Conservation (phyloP, 106 monocot genomes). For the Allium sativum region DNA sequence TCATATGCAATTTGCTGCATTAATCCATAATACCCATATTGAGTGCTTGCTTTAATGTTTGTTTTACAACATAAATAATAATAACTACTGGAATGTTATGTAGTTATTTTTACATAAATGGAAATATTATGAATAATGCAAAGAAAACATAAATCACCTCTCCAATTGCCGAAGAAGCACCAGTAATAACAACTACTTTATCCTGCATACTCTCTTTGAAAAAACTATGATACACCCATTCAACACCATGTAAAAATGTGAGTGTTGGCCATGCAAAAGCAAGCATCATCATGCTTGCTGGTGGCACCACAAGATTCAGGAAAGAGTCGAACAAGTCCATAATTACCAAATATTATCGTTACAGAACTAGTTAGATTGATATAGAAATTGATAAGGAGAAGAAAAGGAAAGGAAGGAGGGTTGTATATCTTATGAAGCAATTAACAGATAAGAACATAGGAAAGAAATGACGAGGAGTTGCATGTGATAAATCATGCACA, state of each 20-base stretch:
- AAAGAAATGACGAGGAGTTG: conserved; percentile 1
- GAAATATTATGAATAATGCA: no score
- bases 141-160: conserved; percentile 26
- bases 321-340: conserved; percentile 42
- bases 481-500: conserved; percentile 8
- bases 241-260: conserved; percentile 28
- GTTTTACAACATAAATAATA: not conserved
- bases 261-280: conserved; percentile 80
- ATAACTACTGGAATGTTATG: not conserved
- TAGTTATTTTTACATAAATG: no score
- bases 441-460: conserved; percentile 1
- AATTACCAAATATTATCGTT: not conserved
- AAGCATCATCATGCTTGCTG: conserved; percentile 64
- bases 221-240: conserved; percentile 37
- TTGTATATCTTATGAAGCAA: not conserved
- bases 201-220: conserved; percentile 48
- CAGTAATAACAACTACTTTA: conserved; percentile 81
- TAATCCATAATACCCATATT: not conserved
- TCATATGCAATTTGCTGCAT: conserved; percentile 88
- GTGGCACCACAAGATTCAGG: conserved; percentile 59
- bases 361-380: not conserved
- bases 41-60: not conserved
- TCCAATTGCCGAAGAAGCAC: conserved; percentile 72
- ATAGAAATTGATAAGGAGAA: not conserved
- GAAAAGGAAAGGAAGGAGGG: not conserved